Evolutionary conservation across 441 rosid genomes (phyloP), one percentile per base, ranked within the genome.

Genomic region (Lepidium campestre): DNA sequence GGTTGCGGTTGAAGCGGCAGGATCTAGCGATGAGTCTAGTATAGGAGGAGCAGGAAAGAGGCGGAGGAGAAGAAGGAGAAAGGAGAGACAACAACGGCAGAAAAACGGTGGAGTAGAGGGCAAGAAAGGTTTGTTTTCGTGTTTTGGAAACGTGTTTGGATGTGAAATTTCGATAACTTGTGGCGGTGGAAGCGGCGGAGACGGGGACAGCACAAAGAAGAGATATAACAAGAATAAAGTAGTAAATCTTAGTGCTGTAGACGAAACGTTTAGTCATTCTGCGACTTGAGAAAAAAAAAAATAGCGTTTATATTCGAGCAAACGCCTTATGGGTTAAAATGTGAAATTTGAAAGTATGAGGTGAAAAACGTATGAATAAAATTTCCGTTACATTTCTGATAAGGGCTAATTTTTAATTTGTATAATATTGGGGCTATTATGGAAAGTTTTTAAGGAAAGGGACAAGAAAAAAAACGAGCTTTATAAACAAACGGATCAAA

Each of bases 121-220:
- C 1, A 72, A 72, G 3, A 70, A 76, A 7, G 86, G 91, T 9
- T 56, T 86, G 81, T 93, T 90, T 65, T 84, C 94, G 0, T 93
- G 98, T 65, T 90, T 93, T 35, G 88, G 97, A 0, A 90, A 75
- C 10, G 85, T 77, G 6, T 85, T 85, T 42, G 96, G 98, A 3
- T 77, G 79, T 7, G 97, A 93, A 68, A 85, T 93, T 17, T 86
- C 97, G 23, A 90, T 93, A 8, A 84, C 90, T 18, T 93, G 98
- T 9, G 96, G 97, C 2, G 86, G 86, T 41, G 72, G 78, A 47
- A 53, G 67, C 53, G 60, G 74, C 13, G 74, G 72, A 57, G 72
- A 77, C 49, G 66, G 74, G 68, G 70, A 67, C 35, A 67, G 71
- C 64, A 65, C 17, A 42, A 79, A 77, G 68, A 78, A 48, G 60